Evolutionary conservation across 2,329 filamentous ascomycete genomes (phyloP).

Genomic region (Penicillium verrucosum): DNA sequence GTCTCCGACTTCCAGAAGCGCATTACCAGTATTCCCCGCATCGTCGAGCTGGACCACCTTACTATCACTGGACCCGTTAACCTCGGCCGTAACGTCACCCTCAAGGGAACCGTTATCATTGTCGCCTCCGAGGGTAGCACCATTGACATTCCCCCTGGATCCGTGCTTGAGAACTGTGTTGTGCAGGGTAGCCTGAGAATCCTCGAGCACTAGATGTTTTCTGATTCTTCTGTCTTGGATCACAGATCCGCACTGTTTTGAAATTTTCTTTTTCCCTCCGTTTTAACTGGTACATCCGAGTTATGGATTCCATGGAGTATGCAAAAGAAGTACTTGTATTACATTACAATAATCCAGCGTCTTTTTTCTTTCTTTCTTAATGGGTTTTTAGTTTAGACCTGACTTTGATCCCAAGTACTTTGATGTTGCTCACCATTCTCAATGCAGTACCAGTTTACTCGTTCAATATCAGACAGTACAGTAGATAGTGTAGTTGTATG

Average conservation of each 20-base stretch:
- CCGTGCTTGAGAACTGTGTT: conserved; percentile 96
- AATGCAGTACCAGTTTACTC: conserved; percentile 11
- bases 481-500: neutral
- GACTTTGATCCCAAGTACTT: conserved; percentile 17
- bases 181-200: conserved; percentile 90
- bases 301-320: conserved; percentile 25
- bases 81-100: conserved; percentile 87
- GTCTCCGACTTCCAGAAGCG: conserved; percentile 69
- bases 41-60: conserved; percentile 63
- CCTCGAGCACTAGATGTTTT: conserved; percentile 59
- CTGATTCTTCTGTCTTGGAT: neutral
- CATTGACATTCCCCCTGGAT: conserved; percentile 95
- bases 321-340: conserved; percentile 29
- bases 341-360: conserved; percentile 32
- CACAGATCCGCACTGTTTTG: neutral
- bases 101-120: conserved; percentile 98
- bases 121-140: conserved; percentile 97
- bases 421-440: conserved; percentile 11
- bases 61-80: conserved; percentile 98
- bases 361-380: conserved; percentile 13
- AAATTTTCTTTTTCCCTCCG: conserved; percentile 6
- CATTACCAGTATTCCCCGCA: conserved; percentile 50
- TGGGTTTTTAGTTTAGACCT: conserved; percentile 12
- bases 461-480: neutral
- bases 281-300: conserved; percentile 26